Evolutionary conservation across 148 eudicot species (phyloP), one percentile per base, ranked within the genome.

Genomic region (Cornus kousa): DNA sequence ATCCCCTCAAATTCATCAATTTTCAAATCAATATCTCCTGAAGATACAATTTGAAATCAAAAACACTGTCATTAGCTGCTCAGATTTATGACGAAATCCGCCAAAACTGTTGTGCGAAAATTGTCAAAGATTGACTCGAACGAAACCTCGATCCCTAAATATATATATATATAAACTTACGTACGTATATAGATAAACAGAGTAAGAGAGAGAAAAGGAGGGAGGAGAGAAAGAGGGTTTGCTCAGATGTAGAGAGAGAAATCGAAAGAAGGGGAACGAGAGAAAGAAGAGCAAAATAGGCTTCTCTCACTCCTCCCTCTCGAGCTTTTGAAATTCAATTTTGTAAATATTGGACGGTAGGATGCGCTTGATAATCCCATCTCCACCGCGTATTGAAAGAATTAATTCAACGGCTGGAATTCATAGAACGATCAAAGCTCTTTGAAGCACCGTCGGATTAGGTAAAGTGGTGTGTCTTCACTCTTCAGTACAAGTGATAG

Each of bases 261-360:
- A 77, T 68, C 50, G 73, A 23, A 28, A 68, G 55, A 66, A 33
- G 59, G 28, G 71, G 55, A 64, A 57, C 22, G 37, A 73, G 39
- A 72, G 39, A 78, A 28, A 23, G 50, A 60, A 11, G 67, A 33
- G 59, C 50, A 77, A 35, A 35, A 69, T 46, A 66, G 80, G 39
- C 77, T 81, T 83, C 71, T 70, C 71, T 87, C 64, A 39, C 66
- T 53, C 73, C 78, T 77, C 78, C 83, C 84, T 80, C 85, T 80
- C 81, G 81, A 75, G 82, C 82, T 86, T 88, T 88, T 87, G 86
- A 87, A 88, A 86, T 86, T 87, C 80, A 83, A 88, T 83, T 86
- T 78, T 79, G 84, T 75, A 70, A 79, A 80, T 81, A 80, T 78
- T 80, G 60, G 74, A 86, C 86, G 86, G 87, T 78, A 24, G 60